Conservation (phyloP, 2,329 filamentous ascomycete genomes). For the Ciborinia camelliae region DNA sequence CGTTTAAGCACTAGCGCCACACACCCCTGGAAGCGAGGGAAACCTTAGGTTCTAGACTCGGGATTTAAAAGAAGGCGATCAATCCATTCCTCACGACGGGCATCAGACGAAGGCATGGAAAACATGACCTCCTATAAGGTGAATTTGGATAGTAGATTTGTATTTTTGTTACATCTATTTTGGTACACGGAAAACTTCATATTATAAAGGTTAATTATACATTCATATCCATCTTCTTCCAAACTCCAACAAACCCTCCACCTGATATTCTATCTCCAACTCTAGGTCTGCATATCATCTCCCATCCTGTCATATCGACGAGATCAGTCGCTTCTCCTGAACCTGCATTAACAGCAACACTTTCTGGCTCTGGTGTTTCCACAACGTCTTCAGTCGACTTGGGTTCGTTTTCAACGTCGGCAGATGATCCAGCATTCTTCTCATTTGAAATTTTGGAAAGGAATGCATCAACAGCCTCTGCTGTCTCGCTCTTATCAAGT, state of each 20-base stretch:
- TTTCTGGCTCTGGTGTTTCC: not conserved
- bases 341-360: not conserved
- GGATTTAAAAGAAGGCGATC: not conserved
- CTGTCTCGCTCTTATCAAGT: not conserved
- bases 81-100: not conserved
- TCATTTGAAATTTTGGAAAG: not conserved
- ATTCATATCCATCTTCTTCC: slow-evolving; percentile 26
- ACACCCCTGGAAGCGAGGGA: not conserved
- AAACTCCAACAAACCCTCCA: slow-evolving; percentile 51
- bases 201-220: slow-evolving; percentile 1
- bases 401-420: not conserved
- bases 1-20: not conserved
- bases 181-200: not conserved
- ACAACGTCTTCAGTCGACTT: not conserved
- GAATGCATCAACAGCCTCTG: not conserved
- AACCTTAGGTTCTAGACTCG: not conserved
- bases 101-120: not conserved
- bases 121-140: not conserved
- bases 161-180: not conserved
- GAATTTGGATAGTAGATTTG: not conserved
- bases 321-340: not conserved
- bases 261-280: slow-evolving; percentile 46
- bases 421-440: not conserved
- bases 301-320: slow-evolving; percentile 34
- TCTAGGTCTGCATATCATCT: slow-evolving; percentile 52